phyloP scores from a whole-genome alignment of 805 yeast species.

The Zygosaccharomyces rouxii region DNA sequence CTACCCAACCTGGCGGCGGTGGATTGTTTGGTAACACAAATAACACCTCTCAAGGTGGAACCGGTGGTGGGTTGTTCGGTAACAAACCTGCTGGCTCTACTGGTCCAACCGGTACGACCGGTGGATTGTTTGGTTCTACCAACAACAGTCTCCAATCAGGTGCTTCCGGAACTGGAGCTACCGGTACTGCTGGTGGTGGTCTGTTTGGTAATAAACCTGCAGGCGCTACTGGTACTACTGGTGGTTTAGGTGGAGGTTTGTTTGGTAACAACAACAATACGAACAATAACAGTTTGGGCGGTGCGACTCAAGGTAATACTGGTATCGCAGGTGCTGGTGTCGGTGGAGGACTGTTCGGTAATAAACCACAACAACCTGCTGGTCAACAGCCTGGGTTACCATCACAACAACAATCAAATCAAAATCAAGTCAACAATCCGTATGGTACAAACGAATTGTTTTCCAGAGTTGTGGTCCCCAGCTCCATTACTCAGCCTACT shows the following conservation, averaged over 20 bases:
- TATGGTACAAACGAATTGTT: conserved; percentile 78
- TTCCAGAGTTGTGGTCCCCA: conserved; percentile 34
- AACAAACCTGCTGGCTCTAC: conserved; percentile 26
- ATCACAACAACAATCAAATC: conserved; percentile 29
- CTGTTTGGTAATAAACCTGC: conserved; percentile 42
- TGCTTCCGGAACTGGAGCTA: conserved; percentile 9
- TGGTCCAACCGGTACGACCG: conserved; percentile 2
- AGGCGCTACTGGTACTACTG: conserved; percentile 11
- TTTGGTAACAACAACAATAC: conserved; percentile 33
- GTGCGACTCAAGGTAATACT: conserved; percentile 35
- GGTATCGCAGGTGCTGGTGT: conserved; percentile 10
- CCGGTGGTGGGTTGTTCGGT: conserved; percentile 41
- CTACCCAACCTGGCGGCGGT: conserved; percentile 13
- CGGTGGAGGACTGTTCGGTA: conserved; percentile 44
- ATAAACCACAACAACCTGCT: conserved; percentile 21
- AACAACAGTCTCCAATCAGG: conserved; percentile 7
- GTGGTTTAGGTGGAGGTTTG: conserved; percentile 26
- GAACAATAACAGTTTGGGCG: conserved; percentile 34
- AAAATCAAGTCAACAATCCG: conserved; percentile 47
- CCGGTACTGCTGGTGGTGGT: conserved; percentile 23
- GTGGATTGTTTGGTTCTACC: conserved; percentile 35
- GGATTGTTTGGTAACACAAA: conserved; percentile 36
- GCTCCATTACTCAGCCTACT: conserved; percentile 37
- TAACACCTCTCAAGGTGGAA: conserved; percentile 13
- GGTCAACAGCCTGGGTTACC: conserved; percentile 8